Evolutionary conservation across 2,329 filamentous ascomycete species (phyloP), one percentile per base, ranked within the genome.

Genomic region (Pestalotiopsis sp.): DNA sequence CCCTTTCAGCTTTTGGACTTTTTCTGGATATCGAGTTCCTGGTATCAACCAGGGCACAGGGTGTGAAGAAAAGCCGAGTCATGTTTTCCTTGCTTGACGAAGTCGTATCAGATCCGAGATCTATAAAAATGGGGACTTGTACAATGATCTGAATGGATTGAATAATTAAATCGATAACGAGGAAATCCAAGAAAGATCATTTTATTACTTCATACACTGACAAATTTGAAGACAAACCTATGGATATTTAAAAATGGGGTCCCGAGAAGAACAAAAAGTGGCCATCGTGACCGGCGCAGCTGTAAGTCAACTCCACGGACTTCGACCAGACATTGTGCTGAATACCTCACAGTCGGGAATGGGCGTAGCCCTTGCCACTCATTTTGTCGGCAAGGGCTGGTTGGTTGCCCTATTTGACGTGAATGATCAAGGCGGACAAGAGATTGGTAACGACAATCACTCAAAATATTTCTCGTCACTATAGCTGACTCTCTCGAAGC

Each of bases 321-420:
- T 61, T 52, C 38, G 41, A 45, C 23, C 14, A 11, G 49, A n/a
- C 41, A 52, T 20, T 27, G 39, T 61, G 31, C 4, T 38, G 7
- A n/a, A 14, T 7, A 38, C n/a, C 9, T 58, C 38, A 25, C 70
- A 86, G 83, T 85, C 83, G 9, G 84, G 84, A 9, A 85, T 86
- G 65, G 84, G 84, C 41, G 74, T 77, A 41, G 82, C 81, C 67
- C 73, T 86, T 1, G 77, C 80, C 39, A 77, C 75, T 23, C 66
- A 73, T 38, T 75, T 78, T 2, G 71, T 73, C 45, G 49, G 66
- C 20, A 73, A 72, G 67, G 73, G 72, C 23, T 79, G 77, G 75
- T 70, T 70, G 3, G 78, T 83, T 6, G 81, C 79, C 5, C 70
- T 82, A 58, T 74, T 82, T 27, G 84, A 82, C 57, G 79, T 83